Evolutionary conservation across 1,284 basidiomycete species (phyloP), one percentile per base, ranked within the genome.

Genomic region (Salmacisia buchloeana): DNA sequence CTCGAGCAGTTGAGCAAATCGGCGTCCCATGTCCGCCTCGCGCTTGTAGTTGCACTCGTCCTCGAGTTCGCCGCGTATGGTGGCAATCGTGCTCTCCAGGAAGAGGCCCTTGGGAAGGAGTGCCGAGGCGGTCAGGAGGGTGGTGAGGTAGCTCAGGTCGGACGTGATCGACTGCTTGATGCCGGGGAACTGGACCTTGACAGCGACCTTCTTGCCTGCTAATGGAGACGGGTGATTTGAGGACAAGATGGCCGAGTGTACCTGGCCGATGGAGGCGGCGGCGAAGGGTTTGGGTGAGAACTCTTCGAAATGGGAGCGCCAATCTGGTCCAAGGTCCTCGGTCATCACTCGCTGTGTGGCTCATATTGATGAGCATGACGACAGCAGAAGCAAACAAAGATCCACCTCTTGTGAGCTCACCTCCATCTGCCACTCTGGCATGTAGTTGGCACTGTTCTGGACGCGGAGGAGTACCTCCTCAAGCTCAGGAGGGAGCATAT

Each of bases 371-470:
- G 34, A 34, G 7, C 2, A 25, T n/a, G 29, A 12, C 12, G 46
- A 12, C 46, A 23, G 27, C 46, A 58, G 92, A 73, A 43, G 1
- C n/a, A n/a, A 38, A n/a, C n/a, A n/a, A n/a, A n/a, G n/a, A n/a
- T n/a, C n/a, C n/a, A n/a, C n/a, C n/a, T 59, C n/a, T n/a, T n/a
- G n/a, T n/a, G n/a, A n/a, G n/a, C n/a, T n/a, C n/a, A n/a, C n/a
- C n/a, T 94, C 90, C 86, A 97, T 90, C 80, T 98, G 96, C 89
- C 89, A 94, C 69, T 93, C 88, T 0, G 94, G 96, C 94, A 97
- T 98, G 80, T 97, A 97, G 80, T 99, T 92, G 1, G 96, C 96
- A 71, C 89, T 88, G 73, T 94, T 91, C 80, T 98, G 94, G 0
- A 99, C 93, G 43, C 89, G 85, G 52, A 92, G 85, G 75, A 98